These are phyloP conservation scores for Thelonectria olida DNA, from an alignment of 2,329 filamentous ascomycete genomes.

Conservation along the genomic window DNA sequence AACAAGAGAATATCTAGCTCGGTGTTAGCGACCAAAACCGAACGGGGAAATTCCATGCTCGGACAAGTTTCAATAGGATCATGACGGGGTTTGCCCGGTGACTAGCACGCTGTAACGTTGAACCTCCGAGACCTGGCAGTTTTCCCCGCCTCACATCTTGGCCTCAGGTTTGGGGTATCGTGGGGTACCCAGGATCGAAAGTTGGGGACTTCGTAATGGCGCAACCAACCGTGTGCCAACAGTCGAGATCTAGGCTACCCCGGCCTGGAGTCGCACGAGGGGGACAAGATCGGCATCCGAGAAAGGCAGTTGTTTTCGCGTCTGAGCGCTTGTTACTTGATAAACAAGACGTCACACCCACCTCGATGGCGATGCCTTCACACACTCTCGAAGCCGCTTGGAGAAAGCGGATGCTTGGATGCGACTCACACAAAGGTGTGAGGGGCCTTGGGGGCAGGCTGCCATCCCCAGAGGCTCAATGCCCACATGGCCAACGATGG, in stretches of 20 bases:
- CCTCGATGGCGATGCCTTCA: not conserved
- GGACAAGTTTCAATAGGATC: not conserved
- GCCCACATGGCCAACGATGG: not conserved
- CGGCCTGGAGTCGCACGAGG: not conserved
- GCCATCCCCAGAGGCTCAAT: not conserved
- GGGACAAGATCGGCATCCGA: not conserved
- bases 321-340: not conserved
- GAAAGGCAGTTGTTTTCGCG: not conserved
- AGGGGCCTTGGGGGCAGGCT: not conserved
- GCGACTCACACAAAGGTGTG: not conserved
- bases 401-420: not conserved
- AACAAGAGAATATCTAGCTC: not conserved
- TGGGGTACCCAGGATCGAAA: conserved; percentile 4
- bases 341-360: not conserved
- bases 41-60: not conserved
- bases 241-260: not conserved
- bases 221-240: not conserved
- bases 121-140: not conserved
- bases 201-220: not conserved
- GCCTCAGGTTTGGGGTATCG: conserved; percentile 4
- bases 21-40: not conserved
- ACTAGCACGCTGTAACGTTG: not conserved
- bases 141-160: not conserved
- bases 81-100: conserved; percentile 2
- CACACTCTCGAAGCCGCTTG: not conserved